phyloP scores from a whole-genome alignment of 805 yeast genomes.

The Suhomyces tanzawaensis region DNA sequence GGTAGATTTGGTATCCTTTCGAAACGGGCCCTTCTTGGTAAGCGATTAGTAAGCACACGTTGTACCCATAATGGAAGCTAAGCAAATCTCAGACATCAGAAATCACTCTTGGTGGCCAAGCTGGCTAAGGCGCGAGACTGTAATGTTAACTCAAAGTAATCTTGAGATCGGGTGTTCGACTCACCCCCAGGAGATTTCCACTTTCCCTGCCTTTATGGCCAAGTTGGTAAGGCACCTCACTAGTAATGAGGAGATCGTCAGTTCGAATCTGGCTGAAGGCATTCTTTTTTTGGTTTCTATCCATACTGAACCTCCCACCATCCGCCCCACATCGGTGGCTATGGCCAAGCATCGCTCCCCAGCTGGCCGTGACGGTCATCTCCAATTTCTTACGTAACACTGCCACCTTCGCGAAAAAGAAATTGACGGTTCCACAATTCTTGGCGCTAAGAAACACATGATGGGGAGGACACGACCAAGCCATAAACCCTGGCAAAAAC shows the following conservation, averaged over 20 bases:
- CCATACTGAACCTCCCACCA: neutral
- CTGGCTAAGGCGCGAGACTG: conserved; percentile 50
- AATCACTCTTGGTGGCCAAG: conserved; percentile 43
- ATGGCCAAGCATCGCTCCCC: neutral
- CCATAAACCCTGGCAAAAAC: conserved; percentile 1
- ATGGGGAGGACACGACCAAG: conserved; percentile 1
- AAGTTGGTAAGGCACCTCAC: conserved; percentile 17
- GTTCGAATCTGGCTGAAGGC: conserved; percentile 17
- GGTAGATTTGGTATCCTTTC: no score
- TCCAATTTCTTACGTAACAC: neutral
- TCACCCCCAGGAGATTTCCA: conserved; percentile 43
- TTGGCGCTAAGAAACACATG: conserved; percentile 10
- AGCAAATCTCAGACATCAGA: neutral
- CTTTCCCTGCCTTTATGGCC: conserved; percentile 11
- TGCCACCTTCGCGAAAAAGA: conserved; percentile 1
- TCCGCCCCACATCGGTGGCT: neutral
- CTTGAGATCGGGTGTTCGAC: conserved; percentile 49
- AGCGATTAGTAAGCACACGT: no score
- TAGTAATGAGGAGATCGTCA: conserved; percentile 18
- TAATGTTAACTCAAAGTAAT: conserved; percentile 30
- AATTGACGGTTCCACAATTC: conserved; percentile 1
- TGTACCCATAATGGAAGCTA: no score
- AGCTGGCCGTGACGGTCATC: neutral
- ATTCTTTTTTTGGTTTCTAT: conserved; percentile 3
- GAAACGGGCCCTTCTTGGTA: no score